phyloP scores from a whole-genome alignment of 306 rosid genomes.

The Prunus mira region DNA sequence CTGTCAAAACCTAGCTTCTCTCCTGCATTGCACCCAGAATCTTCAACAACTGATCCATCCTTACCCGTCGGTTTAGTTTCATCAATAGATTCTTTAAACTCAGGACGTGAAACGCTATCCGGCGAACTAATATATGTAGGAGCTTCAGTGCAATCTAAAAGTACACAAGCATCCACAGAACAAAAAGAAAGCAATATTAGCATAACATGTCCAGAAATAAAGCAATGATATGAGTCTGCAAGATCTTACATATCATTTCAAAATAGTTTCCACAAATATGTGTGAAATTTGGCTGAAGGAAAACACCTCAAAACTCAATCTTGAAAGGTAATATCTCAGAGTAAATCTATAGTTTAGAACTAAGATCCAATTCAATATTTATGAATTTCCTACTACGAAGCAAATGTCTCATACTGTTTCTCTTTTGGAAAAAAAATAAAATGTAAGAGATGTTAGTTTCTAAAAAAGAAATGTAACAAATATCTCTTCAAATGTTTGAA shows the following conservation, averaged over 20 bases:
- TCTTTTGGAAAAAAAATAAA: background rate
- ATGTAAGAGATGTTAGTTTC: background rate
- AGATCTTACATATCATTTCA: background rate
- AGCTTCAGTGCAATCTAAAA: slow-evolving; percentile 33
- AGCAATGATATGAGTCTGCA: background rate
- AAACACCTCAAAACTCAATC: background rate
- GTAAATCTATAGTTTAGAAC: background rate
- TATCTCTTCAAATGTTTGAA: background rate
- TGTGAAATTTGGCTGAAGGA: background rate
- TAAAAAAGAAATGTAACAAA: background rate
- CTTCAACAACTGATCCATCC: slow-evolving; percentile 19
- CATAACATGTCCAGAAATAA: background rate
- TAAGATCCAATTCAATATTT: background rate
- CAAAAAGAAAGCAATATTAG: slow-evolving; percentile 12
- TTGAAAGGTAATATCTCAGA: background rate
- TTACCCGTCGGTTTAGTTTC: slow-evolving; percentile 11
- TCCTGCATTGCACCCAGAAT: slow-evolving; percentile 12
- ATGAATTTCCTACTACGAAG: background rate
- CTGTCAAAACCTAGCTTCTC: slow-evolving; percentile 19
- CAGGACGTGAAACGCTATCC: slow-evolving; percentile 13
- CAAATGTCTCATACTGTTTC: background rate
- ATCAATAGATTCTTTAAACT: slow-evolving; percentile 19
- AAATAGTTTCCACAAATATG: background rate
- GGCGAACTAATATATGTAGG: background rate
- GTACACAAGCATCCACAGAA: slow-evolving; percentile 13